A percentile compares a stretch with the other conserved stretches of the same genome.
phyloP scores from a whole-genome alignment of 2,329 filamentous ascomycete genomes.

The Ramichloridium luteum region DNA sequence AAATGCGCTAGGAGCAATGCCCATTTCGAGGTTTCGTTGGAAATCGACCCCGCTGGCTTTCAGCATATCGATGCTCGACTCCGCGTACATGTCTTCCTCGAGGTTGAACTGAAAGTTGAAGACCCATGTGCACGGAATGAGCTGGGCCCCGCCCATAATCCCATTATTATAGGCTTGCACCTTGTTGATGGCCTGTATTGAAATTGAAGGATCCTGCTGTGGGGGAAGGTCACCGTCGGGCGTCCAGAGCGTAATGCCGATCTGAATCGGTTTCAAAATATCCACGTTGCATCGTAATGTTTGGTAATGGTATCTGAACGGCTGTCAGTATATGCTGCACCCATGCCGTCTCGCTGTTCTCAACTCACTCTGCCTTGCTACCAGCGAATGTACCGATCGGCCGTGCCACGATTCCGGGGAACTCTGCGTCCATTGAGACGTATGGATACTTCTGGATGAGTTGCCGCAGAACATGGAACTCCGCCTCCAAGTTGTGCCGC shows the following conservation, averaged over 20 bases:
- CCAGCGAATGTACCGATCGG: constrained; percentile 82
- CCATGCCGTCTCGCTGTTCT: too few relatives aligned
- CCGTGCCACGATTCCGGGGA: constrained; percentile 90
- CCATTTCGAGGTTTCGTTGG: constrained; percentile 65
- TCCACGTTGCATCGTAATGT: constrained; percentile 95
- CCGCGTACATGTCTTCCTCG: constrained; percentile 94
- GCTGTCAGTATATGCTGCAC: too few relatives aligned
- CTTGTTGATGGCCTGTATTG: constrained; percentile 27
- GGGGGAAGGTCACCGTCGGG: constrained; percentile 79
- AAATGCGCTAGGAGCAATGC: constrained; percentile 83
- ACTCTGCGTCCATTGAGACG: constrained; percentile 98
- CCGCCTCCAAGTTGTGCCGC: constrained; percentile 80
- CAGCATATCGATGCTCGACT: constrained; percentile 84
- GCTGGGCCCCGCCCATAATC: constrained; percentile 19
- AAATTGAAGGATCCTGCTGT: constrained; percentile 41
- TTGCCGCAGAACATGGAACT: constrained; percentile 73
- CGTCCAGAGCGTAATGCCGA: constrained; percentile 88
- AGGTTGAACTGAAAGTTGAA: constrained; percentile 98
- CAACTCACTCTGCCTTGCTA: constrained; percentile 87
- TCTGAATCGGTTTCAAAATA: constrained; percentile 91
- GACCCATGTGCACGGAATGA: constrained; percentile 80
- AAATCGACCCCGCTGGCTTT: constrained; percentile 92
- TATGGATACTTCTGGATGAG: constrained; percentile 86
- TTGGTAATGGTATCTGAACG: constrained; percentile 99
- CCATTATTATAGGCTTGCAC: constrained; percentile 35